Conservation (phyloP, 306 rosid genomes). For the Dalbergia cochinchinensis region DNA sequence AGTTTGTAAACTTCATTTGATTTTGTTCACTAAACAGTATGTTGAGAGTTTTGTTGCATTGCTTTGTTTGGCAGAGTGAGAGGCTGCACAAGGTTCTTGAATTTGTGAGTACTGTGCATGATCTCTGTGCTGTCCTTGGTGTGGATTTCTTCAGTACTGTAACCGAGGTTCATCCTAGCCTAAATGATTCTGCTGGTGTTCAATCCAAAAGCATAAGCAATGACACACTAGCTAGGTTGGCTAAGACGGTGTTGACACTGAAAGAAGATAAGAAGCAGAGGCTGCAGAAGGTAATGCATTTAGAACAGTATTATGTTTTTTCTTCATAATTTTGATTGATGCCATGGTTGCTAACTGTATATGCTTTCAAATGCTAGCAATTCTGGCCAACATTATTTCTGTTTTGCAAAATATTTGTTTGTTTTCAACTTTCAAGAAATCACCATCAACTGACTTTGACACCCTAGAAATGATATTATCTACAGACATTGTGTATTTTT, state of each 20-base stretch:
- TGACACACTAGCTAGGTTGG: constrained; percentile 86
- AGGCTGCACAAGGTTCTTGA: constrained; percentile 92
- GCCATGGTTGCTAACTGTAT: background rate
- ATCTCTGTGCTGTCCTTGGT: constrained; percentile 97
- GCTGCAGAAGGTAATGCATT: constrained; percentile 67
- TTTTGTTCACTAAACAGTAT: constrained; percentile 21
- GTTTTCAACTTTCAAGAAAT: constrained; percentile 19
- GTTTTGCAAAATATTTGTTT: constrained; percentile 22
- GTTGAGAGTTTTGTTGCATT: constrained; percentile 44
- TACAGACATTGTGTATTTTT: background rate
- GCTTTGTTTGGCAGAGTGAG: constrained; percentile 71
- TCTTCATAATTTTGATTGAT: constrained; percentile 9
- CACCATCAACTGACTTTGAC: constrained; percentile 2
- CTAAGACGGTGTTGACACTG: constrained; percentile 74
- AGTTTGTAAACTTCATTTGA: constrained; percentile 23
- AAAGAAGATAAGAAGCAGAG: constrained; percentile 87
- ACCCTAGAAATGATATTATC: constrained; percentile 28
- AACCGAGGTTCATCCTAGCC: constrained; percentile 98
- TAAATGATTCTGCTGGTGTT: constrained; percentile 86
- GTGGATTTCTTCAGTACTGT: constrained; percentile 95
- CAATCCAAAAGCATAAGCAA: constrained; percentile 98
- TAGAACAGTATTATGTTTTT: constrained; percentile 3
- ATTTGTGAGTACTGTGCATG: constrained; percentile 88
- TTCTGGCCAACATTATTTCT: constrained; percentile 22
- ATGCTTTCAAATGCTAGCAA: constrained; percentile 14